A percentile compares a stretch with the other conserved stretches of the same genome.
Conservation (phyloP, 1,284 basidiomycete genomes). For the Blastosporella zonata region DNA sequence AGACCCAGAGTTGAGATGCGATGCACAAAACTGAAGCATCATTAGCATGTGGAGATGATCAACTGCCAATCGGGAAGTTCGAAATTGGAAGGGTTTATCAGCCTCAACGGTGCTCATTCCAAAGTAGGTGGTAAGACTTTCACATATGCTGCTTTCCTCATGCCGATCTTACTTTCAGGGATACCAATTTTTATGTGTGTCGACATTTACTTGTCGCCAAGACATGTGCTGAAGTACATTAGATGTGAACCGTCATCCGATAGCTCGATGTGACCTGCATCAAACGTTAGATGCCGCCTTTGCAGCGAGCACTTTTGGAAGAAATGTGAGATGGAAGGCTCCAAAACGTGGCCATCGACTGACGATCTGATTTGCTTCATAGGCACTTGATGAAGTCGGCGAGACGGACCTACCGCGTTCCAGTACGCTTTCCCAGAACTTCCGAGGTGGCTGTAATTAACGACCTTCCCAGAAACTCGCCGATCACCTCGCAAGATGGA, state of each 20-base stretch:
- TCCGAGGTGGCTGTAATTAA: background rate
- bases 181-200: constrained; percentile 82
- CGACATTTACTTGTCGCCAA: constrained; percentile 1
- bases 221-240: background rate
- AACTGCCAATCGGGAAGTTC: constrained; percentile 47
- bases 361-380: background rate
- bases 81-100: constrained; percentile 76
- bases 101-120: constrained; percentile 68
- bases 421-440: constrained; percentile 33
- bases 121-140: constrained; percentile 45
- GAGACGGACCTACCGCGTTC: constrained; percentile 43
- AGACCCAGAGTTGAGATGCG: constrained; percentile 3
- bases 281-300: constrained; percentile 67
- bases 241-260: constrained; percentile 84
- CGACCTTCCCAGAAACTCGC: constrained; percentile 42
- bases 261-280: constrained; percentile 69
- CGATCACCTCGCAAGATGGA: constrained; percentile 75
- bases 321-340: constrained; percentile 43
- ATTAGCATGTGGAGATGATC: constrained; percentile 66
- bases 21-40: constrained; percentile 2
- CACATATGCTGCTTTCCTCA: background rate
- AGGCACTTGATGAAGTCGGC: constrained; percentile 66
- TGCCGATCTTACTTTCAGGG: constrained; percentile 38
- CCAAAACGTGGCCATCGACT: background rate
- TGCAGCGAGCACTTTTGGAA: constrained; percentile 63